Evolutionary conservation across 2,329 filamentous ascomycete genomes (phyloP).

Genomic region (Geoglossum cookeanum): DNA sequence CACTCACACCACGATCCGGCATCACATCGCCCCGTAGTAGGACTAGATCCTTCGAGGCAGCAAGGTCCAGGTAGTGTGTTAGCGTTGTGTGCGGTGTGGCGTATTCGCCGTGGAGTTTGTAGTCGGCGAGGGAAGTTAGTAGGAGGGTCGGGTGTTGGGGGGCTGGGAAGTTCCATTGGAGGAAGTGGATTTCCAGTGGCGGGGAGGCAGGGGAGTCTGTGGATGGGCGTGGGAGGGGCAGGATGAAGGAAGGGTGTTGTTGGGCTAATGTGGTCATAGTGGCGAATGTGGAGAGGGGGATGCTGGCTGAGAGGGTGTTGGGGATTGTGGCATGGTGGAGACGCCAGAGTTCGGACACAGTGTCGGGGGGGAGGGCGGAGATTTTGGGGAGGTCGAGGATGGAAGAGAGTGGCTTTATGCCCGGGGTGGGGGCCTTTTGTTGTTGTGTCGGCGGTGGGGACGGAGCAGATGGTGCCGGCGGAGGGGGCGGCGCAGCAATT

Average conservation of each 20-base stretch:
- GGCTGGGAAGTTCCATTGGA: conserved; percentile 88
- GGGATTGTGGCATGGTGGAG: conserved; percentile 59
- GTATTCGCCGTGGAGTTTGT: conserved; percentile 76
- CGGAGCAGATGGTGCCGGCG: conserved; percentile 18
- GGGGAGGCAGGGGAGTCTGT: conserved; percentile 12
- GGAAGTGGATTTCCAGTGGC: conserved; percentile 83
- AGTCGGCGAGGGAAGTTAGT: conserved; percentile 88
- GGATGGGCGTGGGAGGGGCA: conserved; percentile 51
- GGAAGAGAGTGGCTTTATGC: conserved; percentile 44
- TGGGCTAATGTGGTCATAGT: conserved; percentile 54
- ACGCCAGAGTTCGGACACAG: conserved; percentile 80
- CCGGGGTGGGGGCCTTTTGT: conserved; percentile 12
- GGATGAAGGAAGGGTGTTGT: conserved; percentile 68
- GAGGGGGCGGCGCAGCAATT: conserved; percentile 17
- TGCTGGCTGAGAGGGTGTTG: conserved; percentile 63
- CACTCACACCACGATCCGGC: conserved; percentile 53
- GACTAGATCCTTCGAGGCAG: conserved; percentile 54
- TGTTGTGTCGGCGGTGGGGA: conserved; percentile 25
- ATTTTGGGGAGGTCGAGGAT: conserved; percentile 69
- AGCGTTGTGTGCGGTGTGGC: conserved; percentile 84
- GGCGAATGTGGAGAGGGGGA: conserved; percentile 55
- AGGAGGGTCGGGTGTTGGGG: conserved; percentile 42
- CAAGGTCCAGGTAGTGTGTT: conserved; percentile 75
- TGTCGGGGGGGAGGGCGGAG: conserved; percentile 50
- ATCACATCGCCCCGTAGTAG: conserved; percentile 70